Base-by-base conservation (phyloP, 805 yeast species). In the Candida andamanensis region DNA sequence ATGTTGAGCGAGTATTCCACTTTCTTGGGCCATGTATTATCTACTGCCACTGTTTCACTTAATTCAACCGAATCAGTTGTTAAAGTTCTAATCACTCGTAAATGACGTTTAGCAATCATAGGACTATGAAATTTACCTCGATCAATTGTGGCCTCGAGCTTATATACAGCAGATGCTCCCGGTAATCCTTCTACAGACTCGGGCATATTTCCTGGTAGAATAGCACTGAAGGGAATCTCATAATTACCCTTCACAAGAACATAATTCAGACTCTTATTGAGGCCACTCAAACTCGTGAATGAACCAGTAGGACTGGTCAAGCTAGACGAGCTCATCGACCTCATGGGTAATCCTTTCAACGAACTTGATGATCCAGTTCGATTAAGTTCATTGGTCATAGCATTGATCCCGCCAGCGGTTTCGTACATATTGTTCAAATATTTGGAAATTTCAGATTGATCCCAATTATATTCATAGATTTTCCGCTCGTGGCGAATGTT, bases 11-110 rank as follows among this genome's bases (percentile, higher is more conserved):
- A 74, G 54, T 90, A 90, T 49, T 90, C 97, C 19, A 90, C 85
- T 52, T 92, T 92, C 28, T 78, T 66, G 2, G 97, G 97, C 97
- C 97, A 90, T 1, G 89, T 80, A 53, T 90, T 90, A 50, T 87
- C 95, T 19, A 90, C 94, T 0, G 95, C 85, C 46, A 89, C 84
- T 0, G 97, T 85, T 55, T 90, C 97, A 0, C 94, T 72, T 15
- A 87, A 65, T 47, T 92, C 97, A 3, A 84, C 73, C 1, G 94
- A 74, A 54, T 90, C 97, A 1, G 95, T 74, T 2, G 95, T 78
- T 37, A 90, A 60, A 0, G 97, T 90, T 47, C 98, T 72, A 8
- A 92, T 76, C 7, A 92, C 78, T 39, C 95, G 75, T 3, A 92
- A 42, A 47, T 80, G 86, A 56, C 78, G 84, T 45, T 76, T 78